Percentiles rank a stretch among this genome's conserved stretches.
Evolutionary conservation across 2,329 filamentous ascomycete genomes (phyloP).

Genomic region (Fusarium tricinctum): DNA sequence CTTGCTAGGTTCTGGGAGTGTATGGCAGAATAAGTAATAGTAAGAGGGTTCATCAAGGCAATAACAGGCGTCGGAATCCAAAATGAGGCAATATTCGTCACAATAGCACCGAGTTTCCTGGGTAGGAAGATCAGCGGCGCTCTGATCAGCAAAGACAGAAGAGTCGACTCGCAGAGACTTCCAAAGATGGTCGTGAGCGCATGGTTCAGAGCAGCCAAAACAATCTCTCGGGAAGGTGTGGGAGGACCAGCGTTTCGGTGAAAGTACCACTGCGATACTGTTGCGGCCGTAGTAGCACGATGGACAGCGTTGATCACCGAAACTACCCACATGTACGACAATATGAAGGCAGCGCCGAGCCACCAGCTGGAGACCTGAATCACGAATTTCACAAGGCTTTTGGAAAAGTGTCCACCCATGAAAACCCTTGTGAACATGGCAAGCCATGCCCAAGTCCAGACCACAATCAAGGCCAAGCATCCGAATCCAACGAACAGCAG

Average conservation of each 20-base stretch:
- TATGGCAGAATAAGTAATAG: slow-evolving; percentile 92
- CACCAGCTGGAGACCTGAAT: slow-evolving; percentile 94
- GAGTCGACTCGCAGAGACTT: slow-evolving; percentile 88
- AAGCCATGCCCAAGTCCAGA: slow-evolving; percentile 97
- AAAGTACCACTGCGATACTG: slow-evolving; percentile 99
- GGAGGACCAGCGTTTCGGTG: slow-evolving; percentile 86
- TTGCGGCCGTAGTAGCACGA: slow-evolving; percentile 90
- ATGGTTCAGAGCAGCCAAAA: slow-evolving; percentile 85
- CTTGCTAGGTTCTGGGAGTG: slow-evolving; percentile 86
- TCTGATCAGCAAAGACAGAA: slow-evolving; percentile 83
- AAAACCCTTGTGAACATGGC: slow-evolving; percentile 97
- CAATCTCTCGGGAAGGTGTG: slow-evolving; percentile 83
- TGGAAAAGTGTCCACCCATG: slow-evolving; percentile 86
- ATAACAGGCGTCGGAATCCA: slow-evolving; percentile 88
- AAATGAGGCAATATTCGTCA: slow-evolving; percentile 81
- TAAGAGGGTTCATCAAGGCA: slow-evolving; percentile 89
- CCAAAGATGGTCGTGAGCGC: slow-evolving; percentile 90
- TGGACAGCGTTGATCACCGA: slow-evolving; percentile 90
- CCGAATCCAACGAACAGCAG: slow-evolving; percentile 87
- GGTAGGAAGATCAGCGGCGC: slow-evolving; percentile 89
- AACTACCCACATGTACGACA: slow-evolving; percentile 96
- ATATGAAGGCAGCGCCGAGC: slow-evolving; percentile 90
- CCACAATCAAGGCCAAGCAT: slow-evolving; percentile 79
- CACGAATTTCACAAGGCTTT: slow-evolving; percentile 74
- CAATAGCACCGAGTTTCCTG: slow-evolving; percentile 72